Evolutionary conservation across 768 basidiomycete species (phyloP), one percentile per base, ranked within the genome.

Genomic region (Suillus luteus): DNA sequence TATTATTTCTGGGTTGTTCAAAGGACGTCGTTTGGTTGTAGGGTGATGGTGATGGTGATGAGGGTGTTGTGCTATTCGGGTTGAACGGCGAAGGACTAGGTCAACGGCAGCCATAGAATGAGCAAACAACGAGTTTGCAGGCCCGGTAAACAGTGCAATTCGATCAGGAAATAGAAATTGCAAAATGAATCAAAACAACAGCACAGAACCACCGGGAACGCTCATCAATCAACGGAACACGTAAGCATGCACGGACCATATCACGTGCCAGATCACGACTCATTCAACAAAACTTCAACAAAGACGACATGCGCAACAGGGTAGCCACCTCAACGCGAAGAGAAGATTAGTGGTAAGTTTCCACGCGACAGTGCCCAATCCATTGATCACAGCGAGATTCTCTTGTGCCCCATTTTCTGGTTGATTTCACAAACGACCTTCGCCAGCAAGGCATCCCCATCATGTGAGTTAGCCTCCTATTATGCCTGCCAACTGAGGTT

Each of bases 1-100:
- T 33, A 54, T 6, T 51, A 51, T 35, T 35, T 38, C 55, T 11
- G 55, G 10, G 11, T 33, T 17, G 22, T 51, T 51, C 15, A 17
- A 12, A 31, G 58, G 60, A 22, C 31, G 60, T 27, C 54, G 60
- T 59, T 27, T 61, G 9, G 59, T 51, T 11, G 35, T 37, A n/a
- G 24, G 22, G 59, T 51, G 41, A 8, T 38, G 19, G 15, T 41
- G 43, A 41, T 17, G 37, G 35, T 48, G 59, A 19, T 60, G n/a
- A 35, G 60, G 60, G 37, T 57, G 43, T 15, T 61, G 48, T 61
- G 60, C 60, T 58, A 54, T 61, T 33, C 60, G 54, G 17, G 44
- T 59, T 14, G 48, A 54, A 58, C 60, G 48, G 24, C 44, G 54
- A n/a, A 58, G 60, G 54, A 61, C 48, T 52, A 60, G 27, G 57